These are phyloP conservation scores for Fusarium pseudocircinatum DNA, from an alignment of 2,329 filamentous ascomycete species.

Conservation along the genomic window DNA sequence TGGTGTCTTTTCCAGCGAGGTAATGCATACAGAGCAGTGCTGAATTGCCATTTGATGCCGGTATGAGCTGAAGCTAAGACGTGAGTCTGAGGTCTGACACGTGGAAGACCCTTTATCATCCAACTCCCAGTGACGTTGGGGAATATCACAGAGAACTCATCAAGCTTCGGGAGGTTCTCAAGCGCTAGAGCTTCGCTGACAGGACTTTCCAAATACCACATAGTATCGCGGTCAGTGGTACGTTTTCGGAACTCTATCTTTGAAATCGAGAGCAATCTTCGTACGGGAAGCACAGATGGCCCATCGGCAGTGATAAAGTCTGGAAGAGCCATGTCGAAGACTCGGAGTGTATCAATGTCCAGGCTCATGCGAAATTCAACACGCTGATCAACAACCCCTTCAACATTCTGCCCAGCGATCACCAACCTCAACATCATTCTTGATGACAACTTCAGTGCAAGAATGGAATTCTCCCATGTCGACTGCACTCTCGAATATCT, in stretches of 20 bases:
- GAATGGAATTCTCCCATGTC: not conserved
- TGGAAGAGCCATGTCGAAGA: rapidly evolving
- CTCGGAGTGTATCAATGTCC: not conserved
- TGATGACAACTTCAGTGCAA: rapidly evolving
- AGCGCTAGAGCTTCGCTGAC: rapidly evolving
- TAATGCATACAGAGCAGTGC: not conserved
- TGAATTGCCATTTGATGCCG: not conserved
- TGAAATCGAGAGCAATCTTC: not conserved
- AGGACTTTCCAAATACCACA: rapidly evolving
- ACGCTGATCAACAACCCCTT: rapidly evolving
- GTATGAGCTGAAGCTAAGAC: rapidly evolving
- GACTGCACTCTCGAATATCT: not conserved
- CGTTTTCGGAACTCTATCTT: not conserved
- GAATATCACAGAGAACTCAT: not conserved
- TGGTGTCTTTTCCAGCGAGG: not conserved
- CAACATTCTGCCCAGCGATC: rapidly evolving
- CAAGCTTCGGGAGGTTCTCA: not conserved
- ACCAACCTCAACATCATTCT: rapidly evolving
- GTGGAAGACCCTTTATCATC: not conserved
- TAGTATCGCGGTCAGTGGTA: not conserved
- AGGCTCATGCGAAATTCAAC: not conserved
- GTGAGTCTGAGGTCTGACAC: not conserved
- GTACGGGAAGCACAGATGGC: rapidly evolving
- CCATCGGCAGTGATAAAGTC: rapidly evolving
- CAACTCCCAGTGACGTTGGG: rapidly evolving